These are phyloP conservation scores for Nepenthes gracilis DNA, from an alignment of 148 eudicot genomes.

Conservation along the genomic window DNA sequence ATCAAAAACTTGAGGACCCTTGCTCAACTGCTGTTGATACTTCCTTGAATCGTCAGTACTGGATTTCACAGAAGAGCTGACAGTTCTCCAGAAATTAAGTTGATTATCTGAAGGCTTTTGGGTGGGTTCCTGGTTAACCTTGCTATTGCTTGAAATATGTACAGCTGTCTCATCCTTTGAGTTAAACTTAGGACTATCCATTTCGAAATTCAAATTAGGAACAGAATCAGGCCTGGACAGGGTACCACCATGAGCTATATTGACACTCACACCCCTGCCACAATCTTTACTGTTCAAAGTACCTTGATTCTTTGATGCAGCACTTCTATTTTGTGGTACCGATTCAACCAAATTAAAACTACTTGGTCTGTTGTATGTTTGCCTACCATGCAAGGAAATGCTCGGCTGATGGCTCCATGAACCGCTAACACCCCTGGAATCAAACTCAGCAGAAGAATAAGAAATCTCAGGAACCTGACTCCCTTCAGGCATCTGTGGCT, in stretches of 20 bases:
- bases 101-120: slow-evolving; percentile 21
- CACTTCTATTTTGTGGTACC: slow-evolving; percentile 18
- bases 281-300: background rate
- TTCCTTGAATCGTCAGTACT: slow-evolving; percentile 25
- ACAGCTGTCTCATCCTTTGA: slow-evolving; percentile 17
- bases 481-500: slow-evolving; percentile 25
- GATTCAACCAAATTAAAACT: slow-evolving; percentile 19
- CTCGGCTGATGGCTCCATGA: slow-evolving; percentile 26
- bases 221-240: slow-evolving; percentile 20
- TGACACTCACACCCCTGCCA: slow-evolving; percentile 11
- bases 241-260: slow-evolving; percentile 17
- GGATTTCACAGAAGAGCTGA: slow-evolving; percentile 26
- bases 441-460: slow-evolving; percentile 22
- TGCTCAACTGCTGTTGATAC: slow-evolving; percentile 20
- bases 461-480: slow-evolving; percentile 23
- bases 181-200: slow-evolving; percentile 14
- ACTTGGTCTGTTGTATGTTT: slow-evolving; percentile 21
- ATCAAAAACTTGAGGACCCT: slow-evolving; percentile 29
- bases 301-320: background rate
- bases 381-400: slow-evolving; percentile 14
- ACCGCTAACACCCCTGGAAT: slow-evolving; percentile 18
- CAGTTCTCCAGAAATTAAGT: slow-evolving; percentile 45
- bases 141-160: slow-evolving; percentile 21
- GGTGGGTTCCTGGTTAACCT: slow-evolving; percentile 18
- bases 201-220: slow-evolving; percentile 15